phyloP scores from a whole-genome alignment of 176 grass and related monocot genomes.

The Lolium perenne region DNA sequence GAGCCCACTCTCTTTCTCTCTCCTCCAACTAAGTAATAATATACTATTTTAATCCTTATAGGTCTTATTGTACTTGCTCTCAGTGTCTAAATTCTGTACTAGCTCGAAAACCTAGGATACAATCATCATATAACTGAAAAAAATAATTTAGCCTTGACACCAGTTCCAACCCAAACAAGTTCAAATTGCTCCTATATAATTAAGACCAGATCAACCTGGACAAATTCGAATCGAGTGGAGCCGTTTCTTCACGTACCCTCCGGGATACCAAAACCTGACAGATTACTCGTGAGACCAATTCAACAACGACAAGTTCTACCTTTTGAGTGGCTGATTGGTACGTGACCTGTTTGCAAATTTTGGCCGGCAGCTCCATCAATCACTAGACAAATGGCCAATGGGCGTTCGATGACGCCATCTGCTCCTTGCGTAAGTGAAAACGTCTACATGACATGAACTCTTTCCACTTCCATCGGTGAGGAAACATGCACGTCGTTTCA shows the following conservation, averaged over 20 bases:
- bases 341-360: background rate
- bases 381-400: background rate
- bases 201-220: background rate
- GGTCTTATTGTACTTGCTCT: no score
- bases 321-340: background rate
- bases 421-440: background rate
- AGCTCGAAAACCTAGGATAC: no score
- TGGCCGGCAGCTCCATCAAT: background rate
- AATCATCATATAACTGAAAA: background rate
- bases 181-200: background rate
- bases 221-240: background rate
- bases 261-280: background rate
- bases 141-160: background rate
- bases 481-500: slow-evolving; percentile 5
- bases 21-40: no score
- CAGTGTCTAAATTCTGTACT: no score
- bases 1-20: no score
- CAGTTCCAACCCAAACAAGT: background rate
- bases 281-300: background rate
- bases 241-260: background rate
- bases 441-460: background rate
- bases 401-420: background rate
- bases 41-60: no score
- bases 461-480: background rate
- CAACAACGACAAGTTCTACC: background rate